These are phyloP conservation scores for Paramecium primaurelia DNA, from an alignment of 73 alveolate genomes.

Conservation along the genomic window DNA sequence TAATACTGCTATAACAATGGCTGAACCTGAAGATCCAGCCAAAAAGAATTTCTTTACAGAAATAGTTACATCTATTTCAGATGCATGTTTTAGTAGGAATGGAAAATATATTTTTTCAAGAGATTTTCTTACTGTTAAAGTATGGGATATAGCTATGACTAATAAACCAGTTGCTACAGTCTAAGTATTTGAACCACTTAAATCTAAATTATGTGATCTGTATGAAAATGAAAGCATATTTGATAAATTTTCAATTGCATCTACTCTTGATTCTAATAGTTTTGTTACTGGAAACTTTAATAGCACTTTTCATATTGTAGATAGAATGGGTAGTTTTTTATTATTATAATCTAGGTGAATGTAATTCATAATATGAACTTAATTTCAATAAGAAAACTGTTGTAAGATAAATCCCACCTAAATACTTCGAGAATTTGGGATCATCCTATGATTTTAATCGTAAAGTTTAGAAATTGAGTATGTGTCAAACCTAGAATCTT, in stretches of 20 bases:
- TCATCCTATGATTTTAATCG: conserved; percentile 57
- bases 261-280: conserved; percentile 39
- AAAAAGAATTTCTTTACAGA: conserved; percentile 81
- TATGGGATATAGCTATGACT: conserved; percentile 78
- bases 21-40: conserved; percentile 79
- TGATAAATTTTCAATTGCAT: conserved; percentile 68
- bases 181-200: conserved; percentile 72
- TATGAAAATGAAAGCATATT: conserved; percentile 78
- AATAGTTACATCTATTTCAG: conserved; percentile 71
- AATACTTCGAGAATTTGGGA: conserved; percentile 62
- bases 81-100: conserved; percentile 68
- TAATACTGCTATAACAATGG: conserved; percentile 65
- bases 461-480: conserved; percentile 49
- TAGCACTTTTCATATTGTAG: conserved; percentile 52
- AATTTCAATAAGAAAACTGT: conserved; percentile 60
- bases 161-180: conserved; percentile 68
- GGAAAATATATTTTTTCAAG: conserved; percentile 70
- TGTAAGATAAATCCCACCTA: conserved; percentile 58
- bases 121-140: conserved; percentile 75
- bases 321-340: conserved; percentile 12
- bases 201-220: conserved; percentile 75
- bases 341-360: conserved; percentile 24
- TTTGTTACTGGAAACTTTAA: conserved; percentile 60
- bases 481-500: conserved; percentile 41
- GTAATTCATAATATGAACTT: conserved; percentile 50